These are phyloP conservation scores for Kockiozyma suomiensis DNA, from an alignment of 805 yeast species.

Conservation along the genomic window DNA sequence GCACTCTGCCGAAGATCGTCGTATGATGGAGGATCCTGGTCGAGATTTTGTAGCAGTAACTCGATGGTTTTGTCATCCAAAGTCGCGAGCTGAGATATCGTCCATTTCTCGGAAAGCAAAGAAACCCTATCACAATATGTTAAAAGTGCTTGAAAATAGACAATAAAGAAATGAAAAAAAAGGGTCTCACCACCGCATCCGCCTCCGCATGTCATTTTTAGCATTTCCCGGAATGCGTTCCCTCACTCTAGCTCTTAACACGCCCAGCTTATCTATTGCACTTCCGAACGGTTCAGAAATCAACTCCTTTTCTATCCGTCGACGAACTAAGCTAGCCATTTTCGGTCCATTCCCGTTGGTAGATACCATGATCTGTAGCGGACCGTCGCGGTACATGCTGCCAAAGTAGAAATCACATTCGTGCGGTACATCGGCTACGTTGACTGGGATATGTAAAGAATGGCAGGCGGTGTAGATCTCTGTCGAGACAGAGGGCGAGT, in stretches of 20 bases:
- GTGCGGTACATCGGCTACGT: conserved; percentile 83
- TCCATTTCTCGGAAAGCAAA: conserved; percentile 29
- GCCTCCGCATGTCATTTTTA: conserved; percentile 9
- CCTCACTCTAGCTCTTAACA: conserved; percentile 22
- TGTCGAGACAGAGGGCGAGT: conserved; percentile 63
- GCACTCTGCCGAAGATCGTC: neutral
- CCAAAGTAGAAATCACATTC: conserved; percentile 87
- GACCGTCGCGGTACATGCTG: conserved; percentile 70
- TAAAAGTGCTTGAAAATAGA: neutral
- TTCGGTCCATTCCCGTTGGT: conserved; percentile 84
- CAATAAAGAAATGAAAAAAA: neutral
- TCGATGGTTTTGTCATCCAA: conserved; percentile 20
- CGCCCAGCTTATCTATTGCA: conserved; percentile 31
- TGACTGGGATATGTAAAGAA: conserved; percentile 56
- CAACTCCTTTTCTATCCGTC: conserved; percentile 49
- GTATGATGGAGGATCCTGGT: conserved; percentile 28
- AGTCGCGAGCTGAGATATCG: conserved; percentile 20
- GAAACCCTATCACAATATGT: conserved; percentile 20
- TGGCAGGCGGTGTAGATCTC: conserved; percentile 56
- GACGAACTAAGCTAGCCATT: conserved; percentile 63
- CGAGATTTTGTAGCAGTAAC: conserved; percentile 6
- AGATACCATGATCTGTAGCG: conserved; percentile 76
- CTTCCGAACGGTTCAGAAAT: conserved; percentile 20
- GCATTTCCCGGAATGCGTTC: conserved; percentile 22
- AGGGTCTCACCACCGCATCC: conserved; percentile 30